Conservation (phyloP, 768 basidiomycete genomes). For the Leccinum sublutescens region DNA sequence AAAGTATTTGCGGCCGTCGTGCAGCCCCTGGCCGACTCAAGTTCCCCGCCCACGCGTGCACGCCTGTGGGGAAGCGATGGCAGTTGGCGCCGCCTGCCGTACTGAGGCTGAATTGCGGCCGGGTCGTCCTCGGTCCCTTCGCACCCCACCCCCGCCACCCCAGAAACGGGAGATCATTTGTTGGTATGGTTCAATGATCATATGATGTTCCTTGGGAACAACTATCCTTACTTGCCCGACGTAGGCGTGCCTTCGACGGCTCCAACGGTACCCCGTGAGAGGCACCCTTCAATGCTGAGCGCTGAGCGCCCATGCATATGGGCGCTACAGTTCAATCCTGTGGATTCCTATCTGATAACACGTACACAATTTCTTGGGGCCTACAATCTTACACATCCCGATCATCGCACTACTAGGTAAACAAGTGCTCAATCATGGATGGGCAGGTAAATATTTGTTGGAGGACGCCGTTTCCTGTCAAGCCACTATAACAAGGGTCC, state of each 20-base stretch:
- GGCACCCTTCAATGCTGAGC: background rate
- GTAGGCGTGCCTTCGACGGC: background rate
- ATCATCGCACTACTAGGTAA: slow-evolving; percentile 4
- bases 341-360: background rate
- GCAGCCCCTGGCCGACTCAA: background rate
- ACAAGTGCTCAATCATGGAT: background rate
- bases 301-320: background rate
- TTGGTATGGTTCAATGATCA: background rate
- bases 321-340: background rate
- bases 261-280: background rate
- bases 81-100: background rate
- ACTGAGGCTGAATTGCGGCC: background rate
- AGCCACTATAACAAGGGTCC: slow-evolving; percentile 4
- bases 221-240: background rate
- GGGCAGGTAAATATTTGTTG: background rate
- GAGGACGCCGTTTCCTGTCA: slow-evolving; percentile 1
- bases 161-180: slow-evolving; percentile 4
- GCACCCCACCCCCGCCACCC: background rate
- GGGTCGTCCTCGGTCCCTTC: background rate
- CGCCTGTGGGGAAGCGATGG: background rate
- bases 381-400: background rate
- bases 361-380: background rate
- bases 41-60: background rate
- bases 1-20: background rate
- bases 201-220: slow-evolving; percentile 7